These are phyloP conservation scores for Dipodascopsis tothii DNA, from an alignment of 805 yeast species.

Conservation along the genomic window DNA sequence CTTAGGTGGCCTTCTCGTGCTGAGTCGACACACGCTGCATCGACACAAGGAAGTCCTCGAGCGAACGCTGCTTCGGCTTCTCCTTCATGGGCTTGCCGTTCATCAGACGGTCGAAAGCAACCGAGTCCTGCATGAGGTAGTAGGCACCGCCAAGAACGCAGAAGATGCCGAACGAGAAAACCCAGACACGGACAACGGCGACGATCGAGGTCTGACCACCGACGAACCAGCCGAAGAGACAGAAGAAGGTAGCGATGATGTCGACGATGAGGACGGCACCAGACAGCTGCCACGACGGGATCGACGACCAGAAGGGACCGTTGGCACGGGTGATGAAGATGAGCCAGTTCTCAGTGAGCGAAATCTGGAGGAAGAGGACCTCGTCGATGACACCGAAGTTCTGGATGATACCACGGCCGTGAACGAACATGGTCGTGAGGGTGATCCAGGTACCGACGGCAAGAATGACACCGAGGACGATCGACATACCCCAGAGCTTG, in stretches of 20 bases:
- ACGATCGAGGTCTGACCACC: constrained; percentile 96
- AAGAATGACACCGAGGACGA: constrained; percentile 57
- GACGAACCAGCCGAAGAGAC: constrained; percentile 95
- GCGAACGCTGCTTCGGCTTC: constrained; percentile 40
- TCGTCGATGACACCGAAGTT: constrained; percentile 93
- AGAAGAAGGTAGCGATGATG: constrained; percentile 84
- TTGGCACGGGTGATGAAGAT: constrained; percentile 93
- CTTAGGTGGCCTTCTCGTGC: constrained; percentile 47
- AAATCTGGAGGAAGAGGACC: constrained; percentile 86
- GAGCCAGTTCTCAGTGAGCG: constrained; percentile 94
- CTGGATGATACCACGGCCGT: constrained; percentile 86
- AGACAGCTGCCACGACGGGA: constrained; percentile 92
- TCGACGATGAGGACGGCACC: constrained; percentile 91
- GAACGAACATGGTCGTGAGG: constrained; percentile 86
- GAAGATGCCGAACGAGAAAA: constrained; percentile 95
- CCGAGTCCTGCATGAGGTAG: constrained; percentile 71
- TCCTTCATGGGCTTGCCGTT: constrained; percentile 44
- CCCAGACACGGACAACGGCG: constrained; percentile 88
- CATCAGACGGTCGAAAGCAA: constrained; percentile 47
- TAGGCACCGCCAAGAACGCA: constrained; percentile 94
- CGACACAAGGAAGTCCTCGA: constrained; percentile 55
- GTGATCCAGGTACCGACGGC: constrained; percentile 87
- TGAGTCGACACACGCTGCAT: constrained; percentile 62
- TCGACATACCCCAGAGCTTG: constrained; percentile 80
- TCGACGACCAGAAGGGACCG: constrained; percentile 97